Percentiles rank a stretch among this genome's conserved stretches.
Evolutionary conservation across 2,329 filamentous ascomycete genomes (phyloP).

Genomic region (Madurella mycetomatis): DNA sequence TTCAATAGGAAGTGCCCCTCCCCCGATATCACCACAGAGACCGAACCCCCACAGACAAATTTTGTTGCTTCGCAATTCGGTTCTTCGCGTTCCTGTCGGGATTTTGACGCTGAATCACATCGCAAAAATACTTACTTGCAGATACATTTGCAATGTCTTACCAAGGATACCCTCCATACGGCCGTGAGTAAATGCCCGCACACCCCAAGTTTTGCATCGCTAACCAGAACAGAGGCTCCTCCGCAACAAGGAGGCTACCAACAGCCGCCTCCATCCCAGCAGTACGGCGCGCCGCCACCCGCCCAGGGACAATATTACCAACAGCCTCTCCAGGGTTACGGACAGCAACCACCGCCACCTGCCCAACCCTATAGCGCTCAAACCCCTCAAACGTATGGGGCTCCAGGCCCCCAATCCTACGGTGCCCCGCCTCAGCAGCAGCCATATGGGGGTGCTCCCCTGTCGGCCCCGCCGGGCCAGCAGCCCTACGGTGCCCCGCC

Average conservation of each 20-base stretch:
- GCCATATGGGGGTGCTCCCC: not conserved
- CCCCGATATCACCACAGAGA: no score
- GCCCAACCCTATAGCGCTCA: not conserved
- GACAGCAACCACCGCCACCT: conserved; percentile 6
- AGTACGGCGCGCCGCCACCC: conserved; percentile 30
- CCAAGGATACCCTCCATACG: conserved; percentile 33
- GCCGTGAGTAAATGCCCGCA: conserved; percentile 28
- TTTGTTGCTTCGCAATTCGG: no score
- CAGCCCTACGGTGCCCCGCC: conserved; percentile 26
- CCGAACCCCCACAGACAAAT: no score
- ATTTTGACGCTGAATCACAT: no score
- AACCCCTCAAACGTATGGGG: conserved; percentile 12
- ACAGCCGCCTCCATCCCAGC: conserved; percentile 27
- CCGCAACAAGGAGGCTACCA: conserved; percentile 29
- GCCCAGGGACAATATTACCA: conserved; percentile 10
- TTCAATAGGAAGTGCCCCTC: no score
- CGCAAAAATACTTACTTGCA: no score
- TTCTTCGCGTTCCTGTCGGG: no score
- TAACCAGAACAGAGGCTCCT: conserved; percentile 23
- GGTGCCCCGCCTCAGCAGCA: conserved; percentile 19
- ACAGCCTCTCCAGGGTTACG: conserved; percentile 12
- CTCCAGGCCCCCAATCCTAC: conserved; percentile 21
- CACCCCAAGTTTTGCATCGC: not conserved
- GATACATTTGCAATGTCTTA: conserved; percentile 31
- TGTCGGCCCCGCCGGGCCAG: not conserved